These are phyloP conservation scores for Apocynum venetum DNA, from an alignment of 257 asterid species.

Conservation along the genomic window DNA sequence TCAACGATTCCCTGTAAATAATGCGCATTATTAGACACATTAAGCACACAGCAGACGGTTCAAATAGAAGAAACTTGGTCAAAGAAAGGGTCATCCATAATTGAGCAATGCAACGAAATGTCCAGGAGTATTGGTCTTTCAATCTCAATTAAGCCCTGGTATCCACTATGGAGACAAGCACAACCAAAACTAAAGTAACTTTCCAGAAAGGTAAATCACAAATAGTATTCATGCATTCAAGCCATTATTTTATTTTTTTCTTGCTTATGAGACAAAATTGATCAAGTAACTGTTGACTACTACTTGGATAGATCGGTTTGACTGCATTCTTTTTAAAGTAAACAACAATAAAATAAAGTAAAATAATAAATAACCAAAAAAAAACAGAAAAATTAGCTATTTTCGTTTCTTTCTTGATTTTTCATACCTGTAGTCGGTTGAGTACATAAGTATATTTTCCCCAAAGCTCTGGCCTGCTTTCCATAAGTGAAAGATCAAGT, in stretches of 20 bases:
- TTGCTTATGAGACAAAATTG: not conserved
- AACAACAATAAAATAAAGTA: not conserved
- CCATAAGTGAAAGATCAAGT: conserved; percentile 89
- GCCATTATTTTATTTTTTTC: not conserved
- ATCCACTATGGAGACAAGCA: not conserved
- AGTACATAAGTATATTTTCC: conserved; percentile 92
- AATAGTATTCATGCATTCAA: not conserved
- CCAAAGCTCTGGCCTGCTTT: conserved; percentile 98
- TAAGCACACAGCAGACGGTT: not conserved
- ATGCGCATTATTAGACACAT: conserved; percentile 10
- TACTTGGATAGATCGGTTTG: not conserved
- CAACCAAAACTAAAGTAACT: not conserved
- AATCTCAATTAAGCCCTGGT: not conserved
- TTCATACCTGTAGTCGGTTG: conserved; percentile 88
- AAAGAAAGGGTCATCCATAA: not conserved
- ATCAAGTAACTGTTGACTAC: not conserved
- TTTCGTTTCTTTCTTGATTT: not conserved
- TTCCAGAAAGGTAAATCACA: not conserved
- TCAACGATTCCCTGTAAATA: conserved; percentile 69
- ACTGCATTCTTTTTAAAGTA: not conserved
- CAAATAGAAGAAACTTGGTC: not conserved
- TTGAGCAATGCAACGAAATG: not conserved
- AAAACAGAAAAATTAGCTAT: not conserved
- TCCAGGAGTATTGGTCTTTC: not conserved
- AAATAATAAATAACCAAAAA: not conserved